phyloP scores from a whole-genome alignment of 139 green algal species.

The Coelastrella sp. region DNA sequence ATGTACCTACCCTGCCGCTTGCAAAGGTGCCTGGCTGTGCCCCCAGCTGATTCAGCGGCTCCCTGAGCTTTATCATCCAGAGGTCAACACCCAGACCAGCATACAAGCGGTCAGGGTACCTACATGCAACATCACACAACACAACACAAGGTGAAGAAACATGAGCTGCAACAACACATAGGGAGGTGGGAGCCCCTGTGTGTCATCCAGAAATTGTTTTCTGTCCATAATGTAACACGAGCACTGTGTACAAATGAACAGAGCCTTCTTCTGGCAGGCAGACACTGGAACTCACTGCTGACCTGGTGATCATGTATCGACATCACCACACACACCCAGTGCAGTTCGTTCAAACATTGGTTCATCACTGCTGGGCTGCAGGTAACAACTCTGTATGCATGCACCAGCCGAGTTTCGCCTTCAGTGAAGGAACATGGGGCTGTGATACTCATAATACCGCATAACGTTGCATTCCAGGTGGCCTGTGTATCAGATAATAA shows the following conservation, averaged over 20 bases:
- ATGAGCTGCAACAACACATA: too few relatives aligned
- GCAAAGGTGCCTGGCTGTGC: slow-evolving; percentile 65
- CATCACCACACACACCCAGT: too few relatives aligned
- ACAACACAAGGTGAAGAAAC: not conserved
- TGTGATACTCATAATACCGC: not conserved
- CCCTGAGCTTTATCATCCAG: slow-evolving; percentile 74
- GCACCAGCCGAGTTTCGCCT: too few relatives aligned
- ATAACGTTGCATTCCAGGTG: not conserved
- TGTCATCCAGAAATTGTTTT: too few relatives aligned
- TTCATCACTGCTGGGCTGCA: too few relatives aligned
- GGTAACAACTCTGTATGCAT: too few relatives aligned
- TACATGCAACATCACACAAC: not conserved
- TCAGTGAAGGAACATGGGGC: not conserved
- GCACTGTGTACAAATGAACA: not conserved
- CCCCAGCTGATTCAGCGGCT: slow-evolving; percentile 46
- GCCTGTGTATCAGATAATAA: not conserved
- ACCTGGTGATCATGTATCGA: too few relatives aligned
- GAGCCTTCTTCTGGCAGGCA: not conserved
- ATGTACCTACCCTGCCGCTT: slow-evolving; percentile 53
- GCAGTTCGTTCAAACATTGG: too few relatives aligned
- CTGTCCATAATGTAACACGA: too few relatives aligned
- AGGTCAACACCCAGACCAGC: slow-evolving; percentile 64
- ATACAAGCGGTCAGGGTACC: slow-evolving; percentile 63
- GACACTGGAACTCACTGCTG: not conserved
- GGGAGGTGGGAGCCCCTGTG: too few relatives aligned